Conservation (phyloP, 345 rosid species). For the Moringa oleifera region DNA sequence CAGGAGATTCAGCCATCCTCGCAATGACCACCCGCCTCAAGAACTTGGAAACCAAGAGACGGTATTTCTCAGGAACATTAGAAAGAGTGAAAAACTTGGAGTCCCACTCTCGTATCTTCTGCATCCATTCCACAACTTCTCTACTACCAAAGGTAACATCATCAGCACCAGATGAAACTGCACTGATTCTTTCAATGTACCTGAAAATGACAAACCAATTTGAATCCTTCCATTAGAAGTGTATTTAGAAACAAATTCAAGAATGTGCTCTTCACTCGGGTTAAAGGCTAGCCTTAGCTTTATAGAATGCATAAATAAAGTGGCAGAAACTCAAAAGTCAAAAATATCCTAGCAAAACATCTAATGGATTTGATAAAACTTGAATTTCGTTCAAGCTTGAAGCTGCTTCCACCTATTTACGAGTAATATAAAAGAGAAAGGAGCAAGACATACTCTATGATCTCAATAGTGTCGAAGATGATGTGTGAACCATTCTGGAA, state of each 20-base stretch:
- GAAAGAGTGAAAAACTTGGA: constrained; percentile 69
- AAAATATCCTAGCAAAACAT: neutral
- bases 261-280: neutral
- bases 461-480: constrained; percentile 72
- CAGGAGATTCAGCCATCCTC: constrained; percentile 78
- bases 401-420: constrained; percentile 2
- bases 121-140: constrained; percentile 71
- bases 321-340: neutral
- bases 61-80: constrained; percentile 52
- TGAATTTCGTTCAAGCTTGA: neutral
- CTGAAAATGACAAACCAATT: constrained; percentile 29
- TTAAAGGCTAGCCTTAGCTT: neutral
- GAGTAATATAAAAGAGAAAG: neutral
- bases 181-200: constrained; percentile 72
- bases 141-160: constrained; percentile 34
- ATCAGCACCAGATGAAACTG: constrained; percentile 45
- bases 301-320: neutral
- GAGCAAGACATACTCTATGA: constrained; percentile 57
- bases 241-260: constrained; percentile 1
- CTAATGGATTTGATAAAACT: neutral
- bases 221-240: constrained; percentile 4
- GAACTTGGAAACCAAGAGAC: constrained; percentile 61
- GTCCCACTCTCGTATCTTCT: constrained; percentile 67
- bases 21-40: constrained; percentile 70
- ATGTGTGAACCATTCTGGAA: constrained; percentile 74